Evolutionary conservation across 176 grass and related monocot species (phyloP).

Genomic region (Hsuehochloa calcarea): DNA sequence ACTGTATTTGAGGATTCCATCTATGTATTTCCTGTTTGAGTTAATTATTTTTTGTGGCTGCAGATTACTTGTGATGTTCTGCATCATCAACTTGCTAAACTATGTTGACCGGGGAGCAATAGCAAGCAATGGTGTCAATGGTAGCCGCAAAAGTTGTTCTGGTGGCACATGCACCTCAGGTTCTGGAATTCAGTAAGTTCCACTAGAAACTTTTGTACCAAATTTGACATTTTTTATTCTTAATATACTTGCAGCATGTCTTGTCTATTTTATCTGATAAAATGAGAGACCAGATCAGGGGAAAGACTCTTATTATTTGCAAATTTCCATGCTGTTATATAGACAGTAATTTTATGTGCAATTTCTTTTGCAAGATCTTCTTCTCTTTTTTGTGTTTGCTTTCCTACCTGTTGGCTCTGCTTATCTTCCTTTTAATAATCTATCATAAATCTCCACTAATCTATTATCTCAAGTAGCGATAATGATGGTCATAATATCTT

Average conservation of each 20-base stretch:
- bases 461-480: neutral
- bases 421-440: neutral
- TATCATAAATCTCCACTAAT: neutral
- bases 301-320: neutral
- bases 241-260: neutral
- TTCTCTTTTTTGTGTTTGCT: neutral
- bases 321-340: neutral
- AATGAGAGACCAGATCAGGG: neutral
- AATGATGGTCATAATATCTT: neutral
- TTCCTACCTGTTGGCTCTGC: neutral
- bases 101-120: constrained; percentile 96
- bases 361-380: neutral
- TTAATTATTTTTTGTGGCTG: constrained; percentile 21
- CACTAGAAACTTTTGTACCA: constrained; percentile 14
- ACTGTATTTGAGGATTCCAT: neutral
- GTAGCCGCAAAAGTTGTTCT: constrained; percentile 64
- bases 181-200: constrained; percentile 97
- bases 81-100: constrained; percentile 93
- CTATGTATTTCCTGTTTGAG: neutral
- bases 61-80: constrained; percentile 96
- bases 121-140: constrained; percentile 99
- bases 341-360: neutral
- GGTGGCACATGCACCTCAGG: constrained; percentile 71
- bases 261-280: constrained; percentile 4
- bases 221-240: neutral